phyloP scores from a whole-genome alignment of 768 basidiomycete species.

The Glaciozyma martinii region DNA sequence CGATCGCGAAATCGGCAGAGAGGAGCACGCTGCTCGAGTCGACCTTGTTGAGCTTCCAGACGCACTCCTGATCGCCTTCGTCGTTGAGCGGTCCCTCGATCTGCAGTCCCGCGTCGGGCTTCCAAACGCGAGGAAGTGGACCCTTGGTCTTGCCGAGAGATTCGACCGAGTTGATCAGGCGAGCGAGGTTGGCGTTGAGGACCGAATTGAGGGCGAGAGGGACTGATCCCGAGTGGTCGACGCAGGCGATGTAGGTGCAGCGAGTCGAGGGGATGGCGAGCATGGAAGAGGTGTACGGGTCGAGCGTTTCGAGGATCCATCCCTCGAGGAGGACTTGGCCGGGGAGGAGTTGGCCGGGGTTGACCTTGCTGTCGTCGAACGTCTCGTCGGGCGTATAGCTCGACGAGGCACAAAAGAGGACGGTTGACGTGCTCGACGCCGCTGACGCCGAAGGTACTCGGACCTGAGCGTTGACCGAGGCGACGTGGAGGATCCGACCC shows the following conservation, averaged over 20 bases:
- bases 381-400: conserved; percentile 42
- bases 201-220: conserved; percentile 76
- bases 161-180: conserved; percentile 65
- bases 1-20: conserved; percentile 2
- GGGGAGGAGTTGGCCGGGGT: conserved; percentile 61
- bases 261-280: conserved; percentile 88
- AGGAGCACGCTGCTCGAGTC: conserved; percentile 1
- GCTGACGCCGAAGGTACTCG: conserved; percentile 38
- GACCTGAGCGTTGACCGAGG: conserved; percentile 56
- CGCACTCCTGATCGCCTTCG: conserved; percentile 30
- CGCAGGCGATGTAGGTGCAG: conserved; percentile 71
- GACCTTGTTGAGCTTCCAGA: conserved; percentile 30
- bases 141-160: conserved; percentile 57
- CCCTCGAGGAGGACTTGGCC: conserved; percentile 81
- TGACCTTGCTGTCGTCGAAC: conserved; percentile 54
- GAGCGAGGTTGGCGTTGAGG: conserved; percentile 69
- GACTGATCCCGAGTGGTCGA: conserved; percentile 78
- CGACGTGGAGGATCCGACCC: conserved; percentile 74
- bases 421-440: conserved; percentile 46
- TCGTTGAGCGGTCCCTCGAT: conserved; percentile 31
- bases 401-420: conserved; percentile 72
- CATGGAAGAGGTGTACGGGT: conserved; percentile 87
- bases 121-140: conserved; percentile 57
- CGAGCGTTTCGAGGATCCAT: conserved; percentile 92
- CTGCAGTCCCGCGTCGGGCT: conserved; percentile 53